Base-by-base conservation (phyloP, 768 basidiomycete species). In the Trametopsis cervina region DNA sequence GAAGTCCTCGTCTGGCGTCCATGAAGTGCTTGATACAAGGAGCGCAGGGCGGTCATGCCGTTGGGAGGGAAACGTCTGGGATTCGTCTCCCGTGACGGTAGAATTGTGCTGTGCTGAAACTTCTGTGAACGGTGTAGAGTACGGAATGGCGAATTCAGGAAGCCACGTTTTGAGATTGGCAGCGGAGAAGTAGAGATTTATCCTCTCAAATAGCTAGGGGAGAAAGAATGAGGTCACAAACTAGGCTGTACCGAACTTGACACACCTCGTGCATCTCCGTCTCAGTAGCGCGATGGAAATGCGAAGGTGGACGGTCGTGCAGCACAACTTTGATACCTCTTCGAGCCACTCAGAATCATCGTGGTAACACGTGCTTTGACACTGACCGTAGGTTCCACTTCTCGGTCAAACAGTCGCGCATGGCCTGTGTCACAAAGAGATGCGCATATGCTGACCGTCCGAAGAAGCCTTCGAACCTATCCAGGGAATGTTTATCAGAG, bases 1-100 rank as follows among this genome's bases (percentile, higher is more conserved):
- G 55, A 99, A 97, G 63, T 98, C 93, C 63, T 99, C 96, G 58
- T 99, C 96, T 4, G 90, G 80, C 1, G 96, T 98, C 95, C 95
- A 98, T 13, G 89, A 92, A 1, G 96, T 99, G 55, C 90, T 89
- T 20, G 89, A 91, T 22, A 99, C 82, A 15, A 97, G 55, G 1
- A 98, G 68, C 1, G 91, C 93, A 3, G 92, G 90, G 48, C 94
- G 73, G 53, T 91, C 88, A 1, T 67, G 57, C 26, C 89, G 77
- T 21, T 80, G 64, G n/a, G 59, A 59, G 4, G 85, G 80, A 57
- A 70, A 63, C 29, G 56, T 59, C 22, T 33, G 29, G 61, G 46
- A 50, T 58, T 11, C 63, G 51, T 12, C 57, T 53, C 38, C 57
- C 15, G 61, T 56, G n/a, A 63, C 15, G 59, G 61, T 18, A 53